Base-by-base conservation (phyloP, 2,329 filamentous ascomycete genomes). In the Penicillium brasilianum region DNA sequence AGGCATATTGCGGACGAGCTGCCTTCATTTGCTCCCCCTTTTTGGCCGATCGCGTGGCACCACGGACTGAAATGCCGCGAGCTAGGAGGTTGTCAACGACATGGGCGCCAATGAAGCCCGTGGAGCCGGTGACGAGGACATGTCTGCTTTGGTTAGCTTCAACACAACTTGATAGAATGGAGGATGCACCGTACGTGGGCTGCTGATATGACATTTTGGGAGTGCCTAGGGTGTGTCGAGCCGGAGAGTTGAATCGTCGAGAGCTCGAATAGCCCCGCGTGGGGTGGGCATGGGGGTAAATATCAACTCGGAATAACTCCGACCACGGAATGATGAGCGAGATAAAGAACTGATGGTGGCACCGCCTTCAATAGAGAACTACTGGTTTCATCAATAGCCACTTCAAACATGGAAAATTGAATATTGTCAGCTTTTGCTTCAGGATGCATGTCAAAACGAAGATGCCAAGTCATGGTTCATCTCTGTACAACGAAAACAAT, bases 1-100 rank as follows among this genome's bases (percentile, higher is more conserved):
- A 69, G 4, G 67, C 63, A 52, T 77, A 73, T 52, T 80, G 72
- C 0, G 73, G 74, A 1, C 79, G 72, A 1, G 75, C 73, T n/a
- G 72, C 68, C 37, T 75, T 74, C 74, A 83, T 77, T 2, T 67
- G 63, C 37, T 74, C 69, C 16, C 67, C 70, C 43, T 70, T 72
- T 2, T 57, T 37, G 9, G 58, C 49, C 9, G 70, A 71, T 36
- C 70, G 58, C 3, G 69, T 70, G 10, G 71, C 62, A 4, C 65
- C 66, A 4, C 69, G 70, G 6, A 73, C 70, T 32, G 57, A 60
- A 22, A 68, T 59, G 13, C 71, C 71, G 10, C 60, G 61, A 9
- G 62, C 58, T 1, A 73, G 57, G 2, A 73, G 65, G 9, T 63
- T 66, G 25, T 73, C 70, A 43, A 73, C 66, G 2, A 73, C 64